Conservation (phyloP, 208 protist genomes). For the Lotmaria passim region DNA sequence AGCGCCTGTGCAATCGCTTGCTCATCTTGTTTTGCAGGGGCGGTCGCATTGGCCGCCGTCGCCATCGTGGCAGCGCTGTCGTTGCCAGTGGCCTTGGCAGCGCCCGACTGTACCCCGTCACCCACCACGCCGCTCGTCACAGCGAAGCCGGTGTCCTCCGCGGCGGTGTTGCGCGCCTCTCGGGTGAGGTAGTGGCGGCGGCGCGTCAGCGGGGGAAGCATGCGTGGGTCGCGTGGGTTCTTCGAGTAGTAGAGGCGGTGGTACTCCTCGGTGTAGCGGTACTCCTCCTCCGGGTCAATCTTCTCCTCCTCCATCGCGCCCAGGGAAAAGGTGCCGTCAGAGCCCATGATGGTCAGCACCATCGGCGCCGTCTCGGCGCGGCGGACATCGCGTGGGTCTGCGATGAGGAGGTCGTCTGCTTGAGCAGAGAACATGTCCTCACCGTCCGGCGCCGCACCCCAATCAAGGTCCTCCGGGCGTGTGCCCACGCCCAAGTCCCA, state of each 20-base stretch:
- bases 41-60: too few relatives aligned
- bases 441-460: slow-evolving; percentile 38
- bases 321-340: slow-evolving; percentile 56
- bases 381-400: slow-evolving; percentile 67
- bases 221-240: slow-evolving; percentile 80
- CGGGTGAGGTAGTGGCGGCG: slow-evolving; percentile 31
- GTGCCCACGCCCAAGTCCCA: slow-evolving; percentile 26
- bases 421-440: slow-evolving; percentile 45
- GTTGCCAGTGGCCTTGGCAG: background rate
- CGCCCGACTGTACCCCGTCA: slow-evolving; percentile 9
- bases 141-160: slow-evolving; percentile 7
- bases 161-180: slow-evolving; percentile 9
- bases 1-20: slow-evolving; percentile 18
- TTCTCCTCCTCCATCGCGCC: slow-evolving; percentile 50
- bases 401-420: slow-evolving; percentile 39
- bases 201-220: slow-evolving; percentile 71
- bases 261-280: slow-evolving; percentile 86
- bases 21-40: slow-evolving; percentile 5
- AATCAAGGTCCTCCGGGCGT: slow-evolving; percentile 44
- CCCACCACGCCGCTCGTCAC: slow-evolving; percentile 27
- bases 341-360: slow-evolving; percentile 68
- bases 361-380: slow-evolving; percentile 82
- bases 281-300: slow-evolving; percentile 69
- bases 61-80: background rate
- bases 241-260: slow-evolving; percentile 81